These are phyloP conservation scores for Puccinia hordei DNA, from an alignment of 1,284 basidiomycete species.

Conservation along the genomic window DNA sequence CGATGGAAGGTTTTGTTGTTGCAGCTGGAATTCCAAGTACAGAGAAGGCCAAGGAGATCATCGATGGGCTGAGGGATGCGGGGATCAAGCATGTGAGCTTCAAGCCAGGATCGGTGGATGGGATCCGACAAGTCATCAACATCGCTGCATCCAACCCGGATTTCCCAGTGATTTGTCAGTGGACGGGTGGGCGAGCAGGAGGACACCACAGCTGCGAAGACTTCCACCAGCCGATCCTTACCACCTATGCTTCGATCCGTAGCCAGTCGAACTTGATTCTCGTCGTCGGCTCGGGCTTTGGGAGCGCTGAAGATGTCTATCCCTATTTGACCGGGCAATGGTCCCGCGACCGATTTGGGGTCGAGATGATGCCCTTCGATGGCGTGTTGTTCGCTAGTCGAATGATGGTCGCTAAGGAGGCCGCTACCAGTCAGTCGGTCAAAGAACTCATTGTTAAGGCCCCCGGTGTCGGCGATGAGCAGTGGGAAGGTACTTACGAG, in stretches of 20 bases:
- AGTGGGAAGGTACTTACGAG: constrained; percentile 93
- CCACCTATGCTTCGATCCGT: constrained; percentile 86
- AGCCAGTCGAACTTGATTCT: constrained; percentile 84
- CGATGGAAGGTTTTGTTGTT: constrained; percentile 95
- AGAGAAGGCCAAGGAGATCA: constrained; percentile 92
- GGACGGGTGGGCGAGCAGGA: constrained; percentile 99
- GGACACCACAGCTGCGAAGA: constrained; percentile 98
- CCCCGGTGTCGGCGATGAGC: constrained; percentile 81
- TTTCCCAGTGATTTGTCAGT: constrained; percentile 97
- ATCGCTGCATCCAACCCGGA: constrained; percentile 92
- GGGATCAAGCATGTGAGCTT: constrained; percentile 94
- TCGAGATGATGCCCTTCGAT: constrained; percentile 98
- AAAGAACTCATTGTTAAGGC: constrained; percentile 96
- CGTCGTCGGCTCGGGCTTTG: constrained; percentile 95
- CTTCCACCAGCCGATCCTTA: constrained; percentile 92
- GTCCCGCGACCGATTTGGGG: constrained; percentile 76
- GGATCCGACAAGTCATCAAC: constrained; percentile 93
- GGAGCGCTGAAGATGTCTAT: constrained; percentile 92
- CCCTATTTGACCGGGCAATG: constrained; percentile 96
- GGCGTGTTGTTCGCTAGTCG: constrained; percentile 93
- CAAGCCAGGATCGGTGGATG: constrained; percentile 96
- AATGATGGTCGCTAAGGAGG: constrained; percentile 98
- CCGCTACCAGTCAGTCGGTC: constrained; percentile 87
- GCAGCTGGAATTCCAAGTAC: constrained; percentile 91
- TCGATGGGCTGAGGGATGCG: constrained; percentile 71